Base-by-base conservation (phyloP, 352 stramenopile genomes). In the Pythium sukuiense region DNA sequence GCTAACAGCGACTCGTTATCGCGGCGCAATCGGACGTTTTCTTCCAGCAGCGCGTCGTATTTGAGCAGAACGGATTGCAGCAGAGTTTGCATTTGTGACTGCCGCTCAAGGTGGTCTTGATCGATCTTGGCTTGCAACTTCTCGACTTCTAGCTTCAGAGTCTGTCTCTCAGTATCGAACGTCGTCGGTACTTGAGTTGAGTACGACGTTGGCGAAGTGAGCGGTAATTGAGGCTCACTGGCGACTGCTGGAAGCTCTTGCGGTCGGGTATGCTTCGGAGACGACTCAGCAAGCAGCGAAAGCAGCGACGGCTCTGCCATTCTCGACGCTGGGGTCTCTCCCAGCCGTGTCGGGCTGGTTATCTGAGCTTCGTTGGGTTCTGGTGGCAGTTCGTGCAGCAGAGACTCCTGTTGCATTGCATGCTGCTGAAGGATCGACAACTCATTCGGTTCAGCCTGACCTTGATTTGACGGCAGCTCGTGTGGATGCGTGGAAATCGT, bases 251-350 rank as follows among this genome's bases (percentile, higher is more conserved):
- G 35, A 6, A 20, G 13, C 1, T 59, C 27, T 43, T 26, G 32
- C 1, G 24, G 20, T 58, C 16, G 32, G 33, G 3, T 50, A 16
- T 39, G 49, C 13, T 27, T 54, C 1, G 56, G 67, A 29, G 60
- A 63, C 6, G 59, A 32, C 24, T 72, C 66, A 8, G 60, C 66
- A 13, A 73, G 61, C 39, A 69, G 49, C 1, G 66, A 68, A 2
- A 73, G 41, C n/a, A 73, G 55, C 11, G 66, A 73, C 12, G 66
- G 66, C 39, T 73, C 60, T 9, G 46, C 55, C 11, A 50, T 50
- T 27, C 57, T 26, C 8, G 35, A 52, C 1, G 39, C 6, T 3
- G 55, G 33, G 4, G 59, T 58, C 29, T 72, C 56, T 2, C 35
- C 35, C 4, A 61, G 49, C 27, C 27, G 12, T 30, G 35, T 53